Conservation (phyloP, 805 yeast species). For the Starmerella etchellsii region DNA sequence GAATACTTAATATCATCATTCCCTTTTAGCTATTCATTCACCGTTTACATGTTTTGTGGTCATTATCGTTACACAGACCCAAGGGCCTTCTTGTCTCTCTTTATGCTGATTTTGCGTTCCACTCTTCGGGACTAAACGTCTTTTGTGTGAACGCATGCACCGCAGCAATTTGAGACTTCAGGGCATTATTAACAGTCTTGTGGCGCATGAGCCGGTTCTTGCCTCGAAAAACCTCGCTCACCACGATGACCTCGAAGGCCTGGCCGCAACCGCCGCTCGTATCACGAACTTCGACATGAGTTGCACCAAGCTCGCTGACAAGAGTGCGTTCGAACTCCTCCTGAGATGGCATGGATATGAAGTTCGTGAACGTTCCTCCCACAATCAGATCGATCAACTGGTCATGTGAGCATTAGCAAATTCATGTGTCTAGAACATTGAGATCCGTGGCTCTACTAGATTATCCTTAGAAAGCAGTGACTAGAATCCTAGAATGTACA, state of each 20-base stretch:
- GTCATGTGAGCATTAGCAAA: background rate
- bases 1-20: too few relatives aligned
- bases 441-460: background rate
- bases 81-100: too few relatives aligned
- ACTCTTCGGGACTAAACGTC: conserved; percentile 70
- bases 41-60: too few relatives aligned
- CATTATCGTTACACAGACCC: too few relatives aligned
- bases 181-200: conserved; percentile 63
- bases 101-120: too few relatives aligned
- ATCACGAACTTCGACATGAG: conserved; percentile 60
- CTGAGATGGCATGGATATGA: conserved; percentile 10
- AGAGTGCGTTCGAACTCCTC: conserved; percentile 27
- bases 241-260: conserved; percentile 87
- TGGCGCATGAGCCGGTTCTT: conserved; percentile 80
- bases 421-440: background rate
- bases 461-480: too few relatives aligned
- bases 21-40: background rate
- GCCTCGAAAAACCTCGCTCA: conserved; percentile 56
- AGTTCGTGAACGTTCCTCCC: background rate
- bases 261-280: conserved; percentile 95
- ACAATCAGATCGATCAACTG: background rate
- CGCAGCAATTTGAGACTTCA: conserved; percentile 70
- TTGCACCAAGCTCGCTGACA: conserved; percentile 44
- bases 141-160: conserved; percentile 92
- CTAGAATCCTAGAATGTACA: too few relatives aligned